Percentiles rank a stretch among this genome's conserved stretches.
phyloP scores from a whole-genome alignment of 306 rosid species.

The Malus domestica region ASM211411v1 NC_041793.1:27511501-27512000 shows the following conservation, averaged over 20 bases:
- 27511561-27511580: neutral
- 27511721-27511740: neutral
- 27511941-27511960: neutral
- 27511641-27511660: neutral
- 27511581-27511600: neutral
- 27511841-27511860: too few relatives aligned
- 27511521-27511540: neutral
- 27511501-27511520: neutral
- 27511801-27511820: neutral
- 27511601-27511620: neutral
- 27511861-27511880: too few relatives aligned
- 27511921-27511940: neutral
- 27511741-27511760: neutral
- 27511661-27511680: neutral
- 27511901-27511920: neutral
- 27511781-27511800: neutral
- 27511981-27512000: neutral
- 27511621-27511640: neutral
- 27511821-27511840: neutral
- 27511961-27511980: neutral
- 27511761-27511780: neutral
- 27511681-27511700: neutral
- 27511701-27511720: neutral
- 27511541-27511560: neutral
- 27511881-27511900: neutral